Evolutionary conservation across 345 rosid genomes (phyloP), one percentile per base, ranked within the genome.

Genomic region (Trapa bicornis): DNA sequence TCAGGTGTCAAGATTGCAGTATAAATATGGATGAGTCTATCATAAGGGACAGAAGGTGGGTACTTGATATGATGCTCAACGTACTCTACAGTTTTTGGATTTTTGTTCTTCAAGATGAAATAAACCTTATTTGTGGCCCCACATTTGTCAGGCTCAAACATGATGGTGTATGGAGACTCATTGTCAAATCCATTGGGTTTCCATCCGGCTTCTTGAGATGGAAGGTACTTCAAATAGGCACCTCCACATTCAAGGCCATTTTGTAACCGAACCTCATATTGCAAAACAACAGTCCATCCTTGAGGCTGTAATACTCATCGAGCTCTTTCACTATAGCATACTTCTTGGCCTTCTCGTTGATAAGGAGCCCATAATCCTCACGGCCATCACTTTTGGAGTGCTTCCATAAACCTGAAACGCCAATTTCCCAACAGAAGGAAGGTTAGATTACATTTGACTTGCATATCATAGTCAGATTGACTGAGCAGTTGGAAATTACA

Each of bases 141-240:
- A 56, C 89, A 85, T 73, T 76, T 85, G 72, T 85, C 86, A 14
- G 89, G 89, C 42, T 85, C 89, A 69, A 85, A 85, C 89, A 85
- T 82, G 22, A 85, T 80, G 12, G 89, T 75, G 72, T 82, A 85
- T 10, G 85, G 86, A 64, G 86, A 77, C 13, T 79, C 75, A 12
- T 70, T 79, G 71, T 80, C 76, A n/a, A 85, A 82, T 10, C 76
- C 75, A 70, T 79, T 74, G 2, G 81, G 61, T 29, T 47, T 70
- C 89, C 85, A 85, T 3, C 81, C 85, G 33, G 77, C 75, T 41
- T 73, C 78, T 70, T 84, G 89, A 8, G 83, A 84, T 9, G 79
- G 73, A 36, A 85, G 79, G 67, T 72, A 85, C 73, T 85, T 85
- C 69, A 85, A 38, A 70, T 82, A 85, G 2, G 89, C 86, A 67